Evolutionary conservation across 257 asterid species (phyloP).

Genomic region (Solanum medicagineum): DNA sequence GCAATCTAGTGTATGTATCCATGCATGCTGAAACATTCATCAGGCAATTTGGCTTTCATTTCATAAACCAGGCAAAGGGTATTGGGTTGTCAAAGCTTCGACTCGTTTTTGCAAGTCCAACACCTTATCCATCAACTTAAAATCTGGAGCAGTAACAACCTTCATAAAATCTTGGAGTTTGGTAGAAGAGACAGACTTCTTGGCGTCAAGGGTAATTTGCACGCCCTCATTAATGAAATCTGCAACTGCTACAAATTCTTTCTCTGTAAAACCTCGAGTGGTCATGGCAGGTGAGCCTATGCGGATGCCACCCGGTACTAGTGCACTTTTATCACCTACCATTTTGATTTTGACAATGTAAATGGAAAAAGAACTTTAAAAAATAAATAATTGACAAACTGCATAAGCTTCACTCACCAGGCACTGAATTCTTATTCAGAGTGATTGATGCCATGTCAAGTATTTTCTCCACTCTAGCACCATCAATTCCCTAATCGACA

Average conservation of each 20-base stretch:
- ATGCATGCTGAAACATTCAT: not conserved
- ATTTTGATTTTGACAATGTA: not conserved
- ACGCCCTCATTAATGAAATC: constrained; percentile 90
- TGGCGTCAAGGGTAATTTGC: constrained; percentile 68
- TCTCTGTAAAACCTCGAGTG: constrained; percentile 67
- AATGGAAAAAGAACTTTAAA: not conserved
- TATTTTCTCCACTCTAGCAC: constrained; percentile 90
- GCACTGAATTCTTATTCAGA: constrained; percentile 88
- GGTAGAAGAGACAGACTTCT: constrained; percentile 48
- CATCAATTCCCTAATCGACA: constrained; percentile 62
- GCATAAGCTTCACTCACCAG: constrained; percentile 39
- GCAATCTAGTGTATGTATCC: not conserved
- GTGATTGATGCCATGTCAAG: constrained; percentile 95
- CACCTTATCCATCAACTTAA: constrained; percentile 44
- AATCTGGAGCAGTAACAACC: constrained; percentile 45
- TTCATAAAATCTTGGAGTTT: constrained; percentile 82
- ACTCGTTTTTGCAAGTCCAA: constrained; percentile 50
- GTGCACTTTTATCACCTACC: constrained; percentile 85
- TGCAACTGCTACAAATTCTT: constrained; percentile 53
- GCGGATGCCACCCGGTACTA: constrained; percentile 92
- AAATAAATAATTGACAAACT: not conserved
- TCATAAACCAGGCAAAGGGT: constrained; percentile 83
- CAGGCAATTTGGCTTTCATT: not conserved
- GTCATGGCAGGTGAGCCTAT: constrained; percentile 97
- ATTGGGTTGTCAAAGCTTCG: constrained; percentile 62